phyloP scores from a whole-genome alignment of 2,329 filamentous ascomycete species.

The Cladosporium velox region DNA sequence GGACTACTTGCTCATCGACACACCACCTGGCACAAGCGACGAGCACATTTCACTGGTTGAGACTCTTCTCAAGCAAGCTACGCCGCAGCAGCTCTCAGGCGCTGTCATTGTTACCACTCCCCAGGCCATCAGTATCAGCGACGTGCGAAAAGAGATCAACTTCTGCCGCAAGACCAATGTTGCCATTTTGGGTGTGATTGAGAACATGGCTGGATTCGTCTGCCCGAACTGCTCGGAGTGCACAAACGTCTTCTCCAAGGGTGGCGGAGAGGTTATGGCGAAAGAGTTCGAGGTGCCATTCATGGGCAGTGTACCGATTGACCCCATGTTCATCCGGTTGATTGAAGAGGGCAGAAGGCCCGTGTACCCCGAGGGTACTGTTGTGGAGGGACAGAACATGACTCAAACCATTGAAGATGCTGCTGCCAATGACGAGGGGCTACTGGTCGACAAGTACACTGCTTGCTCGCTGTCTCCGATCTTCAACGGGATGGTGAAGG shows the following conservation, averaged over 20 bases:
- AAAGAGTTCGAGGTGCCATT: slow-evolving; percentile 81
- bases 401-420: slow-evolving; percentile 30
- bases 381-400: slow-evolving; percentile 58
- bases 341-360: slow-evolving; percentile 74
- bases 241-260: slow-evolving; percentile 89
- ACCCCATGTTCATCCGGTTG: slow-evolving; percentile 85
- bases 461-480: slow-evolving; percentile 70
- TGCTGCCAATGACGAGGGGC: slow-evolving; percentile 34
- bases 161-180: slow-evolving; percentile 86
- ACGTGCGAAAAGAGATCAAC: slow-evolving; percentile 93
- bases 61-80: slow-evolving; percentile 47
- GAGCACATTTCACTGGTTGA: slow-evolving; percentile 96
- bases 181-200: slow-evolving; percentile 80
- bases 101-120: slow-evolving; percentile 96
- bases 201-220: slow-evolving; percentile 96
- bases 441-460: slow-evolving; percentile 71
- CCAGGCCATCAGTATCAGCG: slow-evolving; percentile 87
- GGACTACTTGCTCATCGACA: slow-evolving; percentile 95
- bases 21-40: slow-evolving; percentile 92
- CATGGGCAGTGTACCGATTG: slow-evolving; percentile 84
- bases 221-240: slow-evolving; percentile 77
- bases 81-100: slow-evolving; percentile 71
- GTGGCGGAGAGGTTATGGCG: slow-evolving; percentile 87
- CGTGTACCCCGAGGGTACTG: slow-evolving; percentile 68
- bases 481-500: slow-evolving; percentile 62